Evolutionary conservation across 2,329 filamentous ascomycete species (phyloP), one percentile per base, ranked within the genome.

Genomic region (Cladosporium sp.): DNA sequence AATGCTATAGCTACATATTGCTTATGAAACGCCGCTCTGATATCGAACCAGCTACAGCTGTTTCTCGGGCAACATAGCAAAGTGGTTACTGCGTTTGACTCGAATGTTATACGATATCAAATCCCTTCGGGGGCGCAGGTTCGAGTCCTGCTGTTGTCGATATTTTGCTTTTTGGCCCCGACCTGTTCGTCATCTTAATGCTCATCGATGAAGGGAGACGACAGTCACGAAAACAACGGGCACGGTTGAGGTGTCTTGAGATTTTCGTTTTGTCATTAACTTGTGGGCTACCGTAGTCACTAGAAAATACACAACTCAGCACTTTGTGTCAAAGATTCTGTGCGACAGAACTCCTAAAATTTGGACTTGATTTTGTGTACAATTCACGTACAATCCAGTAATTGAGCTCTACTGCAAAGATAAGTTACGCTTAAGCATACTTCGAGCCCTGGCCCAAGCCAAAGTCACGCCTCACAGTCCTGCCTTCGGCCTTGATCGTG

Each of bases 391-490:
- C 25, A 34, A 34, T 34, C 3, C 2, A 34, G 30, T 3, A 25
- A 25, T 9, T 9, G 30, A 34, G 8, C 5, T 34, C 9, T 5
- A 12, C 30, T 34, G 11, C 11, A 12, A 34, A 11, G 30, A 34
- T 34, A 12, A 5, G 2, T 9, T 12, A 34, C 30, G 30, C 43
- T 50, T 17, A 50, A 50, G 30, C 47, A 20, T 37, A 37, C 47
- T 20, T 22, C 28, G 17, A 34, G 3, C 17, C 17, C 28, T 8
- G 15, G 14, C 43, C 43, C 60, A 70, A 30, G 2, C 67, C 69
- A 62, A 69, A 73, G 55, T 72, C 70, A 17, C 69, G 59, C 55
- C 62, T 66, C 3, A 73, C 70, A 19, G 66, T 69, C 51, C 70
- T 62, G 0, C 70, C 70, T 55, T 71, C 67, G 2, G 70, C 70